These are phyloP conservation scores for Babesia ovata DNA, from an alignment of 169 alveolate genomes.

Conservation along the genomic window DNA sequence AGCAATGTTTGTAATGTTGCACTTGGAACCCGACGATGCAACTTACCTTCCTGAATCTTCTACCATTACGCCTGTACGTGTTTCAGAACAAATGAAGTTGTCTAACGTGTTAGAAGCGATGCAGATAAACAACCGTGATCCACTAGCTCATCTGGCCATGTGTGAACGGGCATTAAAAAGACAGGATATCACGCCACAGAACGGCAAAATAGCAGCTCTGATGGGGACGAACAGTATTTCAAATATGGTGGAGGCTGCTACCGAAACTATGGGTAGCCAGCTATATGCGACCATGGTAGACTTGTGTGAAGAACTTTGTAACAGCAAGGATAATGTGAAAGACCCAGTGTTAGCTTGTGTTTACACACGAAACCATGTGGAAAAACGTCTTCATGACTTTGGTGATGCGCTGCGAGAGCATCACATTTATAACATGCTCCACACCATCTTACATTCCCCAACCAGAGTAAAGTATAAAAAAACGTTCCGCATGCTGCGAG, in stretches of 20 bases:
- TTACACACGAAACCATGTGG: constrained; percentile 5
- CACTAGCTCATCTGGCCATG: constrained; percentile 13
- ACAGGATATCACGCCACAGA: neutral
- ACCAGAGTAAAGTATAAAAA: neutral
- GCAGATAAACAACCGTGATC: constrained; percentile 13
- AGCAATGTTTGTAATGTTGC: constrained; percentile 8
- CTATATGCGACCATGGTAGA: constrained; percentile 31
- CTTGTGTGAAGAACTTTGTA: constrained; percentile 14
- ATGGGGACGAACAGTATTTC: constrained; percentile 4
- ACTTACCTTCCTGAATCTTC: neutral
- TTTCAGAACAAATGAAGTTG: neutral
- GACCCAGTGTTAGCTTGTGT: constrained; percentile 11
- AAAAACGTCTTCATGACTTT: neutral
- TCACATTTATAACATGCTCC: constrained; percentile 16
- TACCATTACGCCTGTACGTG: neutral
- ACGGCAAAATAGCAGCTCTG: neutral
- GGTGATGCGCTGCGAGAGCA: constrained; percentile 14
- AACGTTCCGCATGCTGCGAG: constrained; percentile 14
- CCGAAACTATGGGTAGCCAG: neutral
- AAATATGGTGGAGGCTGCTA: constrained; percentile 9
- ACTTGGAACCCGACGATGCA: neutral
- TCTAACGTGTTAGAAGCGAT: constrained; percentile 5
- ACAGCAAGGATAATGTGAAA: constrained; percentile 9
- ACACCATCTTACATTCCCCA: constrained; percentile 11
- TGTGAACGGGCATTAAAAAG: neutral